Percentiles rank a stretch among this genome's conserved stretches.
Evolutionary conservation across 2,329 filamentous ascomycete genomes (phyloP).

Genomic region (Diaporthe amygdali): DNA sequence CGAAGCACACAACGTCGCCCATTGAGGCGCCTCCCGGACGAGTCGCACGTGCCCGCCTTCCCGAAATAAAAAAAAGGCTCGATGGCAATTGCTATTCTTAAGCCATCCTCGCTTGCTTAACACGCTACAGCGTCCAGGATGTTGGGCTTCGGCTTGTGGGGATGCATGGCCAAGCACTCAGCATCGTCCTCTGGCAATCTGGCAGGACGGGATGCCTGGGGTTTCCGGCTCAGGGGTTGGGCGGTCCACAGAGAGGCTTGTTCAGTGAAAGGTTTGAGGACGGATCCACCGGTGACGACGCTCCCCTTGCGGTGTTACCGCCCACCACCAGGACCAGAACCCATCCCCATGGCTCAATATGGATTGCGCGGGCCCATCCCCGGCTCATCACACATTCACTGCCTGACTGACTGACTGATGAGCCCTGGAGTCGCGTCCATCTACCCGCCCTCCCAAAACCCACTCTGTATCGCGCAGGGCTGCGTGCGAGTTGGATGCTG

Average conservation of each 20-base stretch:
- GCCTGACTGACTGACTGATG: too few relatives aligned
- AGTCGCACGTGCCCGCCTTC: neutral
- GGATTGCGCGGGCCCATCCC: neutral
- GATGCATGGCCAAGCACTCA: neutral
- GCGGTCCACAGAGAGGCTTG: neutral
- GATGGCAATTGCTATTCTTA: neutral
- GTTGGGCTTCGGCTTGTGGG: neutral
- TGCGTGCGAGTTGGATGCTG: neutral
- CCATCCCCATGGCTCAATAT: neutral
- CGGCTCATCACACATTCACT: neutral
- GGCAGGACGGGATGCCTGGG: neutral
- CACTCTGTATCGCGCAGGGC: neutral
- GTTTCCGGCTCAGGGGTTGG: neutral
- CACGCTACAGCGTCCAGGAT: constrained; percentile 1
- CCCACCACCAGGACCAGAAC: neutral
- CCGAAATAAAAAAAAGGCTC: neutral
- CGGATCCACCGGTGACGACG: constrained; percentile 19
- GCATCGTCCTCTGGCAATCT: neutral
- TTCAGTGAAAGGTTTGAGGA: constrained; percentile 8
- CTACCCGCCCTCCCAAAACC: neutral
- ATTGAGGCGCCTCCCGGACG: neutral
- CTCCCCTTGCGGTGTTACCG: neutral
- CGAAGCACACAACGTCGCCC: neutral
- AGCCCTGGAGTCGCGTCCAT: neutral
- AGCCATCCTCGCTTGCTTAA: neutral